Evolutionary conservation across 140 eudicot genomes (phyloP).

Genomic region (Flaveria floridana): DNA sequence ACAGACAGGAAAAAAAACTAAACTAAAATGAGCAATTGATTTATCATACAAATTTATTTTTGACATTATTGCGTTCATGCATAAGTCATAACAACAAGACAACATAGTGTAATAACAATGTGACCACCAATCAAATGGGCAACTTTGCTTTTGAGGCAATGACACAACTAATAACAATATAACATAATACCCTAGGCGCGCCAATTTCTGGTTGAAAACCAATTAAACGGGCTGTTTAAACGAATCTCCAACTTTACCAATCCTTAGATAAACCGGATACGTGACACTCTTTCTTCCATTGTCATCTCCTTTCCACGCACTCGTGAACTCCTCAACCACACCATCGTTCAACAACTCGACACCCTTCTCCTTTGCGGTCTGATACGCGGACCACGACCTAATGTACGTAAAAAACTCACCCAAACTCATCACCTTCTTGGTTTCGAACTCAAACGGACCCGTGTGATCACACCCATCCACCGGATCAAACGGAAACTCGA

Average conservation of each 20-base stretch:
- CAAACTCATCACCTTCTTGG: constrained; percentile 53
- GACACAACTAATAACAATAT: no score
- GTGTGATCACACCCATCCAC: constrained; percentile 69
- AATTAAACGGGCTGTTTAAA: background rate
- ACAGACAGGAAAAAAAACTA: no score
- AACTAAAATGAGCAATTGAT: no score
- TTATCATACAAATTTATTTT: no score
- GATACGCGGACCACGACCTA: constrained; percentile 82
- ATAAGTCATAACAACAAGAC: no score
- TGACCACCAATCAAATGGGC: background rate
- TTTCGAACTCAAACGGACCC: constrained; percentile 69
- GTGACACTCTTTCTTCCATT: constrained; percentile 37
- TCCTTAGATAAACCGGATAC: constrained; percentile 68
- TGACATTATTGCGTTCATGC: no score
- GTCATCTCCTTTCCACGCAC: constrained; percentile 63
- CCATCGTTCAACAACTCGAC: constrained; percentile 61
- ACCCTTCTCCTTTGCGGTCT: constrained; percentile 65
- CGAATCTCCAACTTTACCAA: constrained; percentile 56
- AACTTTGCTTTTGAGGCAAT: no score
- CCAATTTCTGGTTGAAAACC: constrained; percentile 59
- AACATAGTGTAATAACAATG: no score
- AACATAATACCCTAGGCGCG: constrained; percentile 45
- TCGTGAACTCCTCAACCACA: constrained; percentile 45
- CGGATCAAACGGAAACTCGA: constrained; percentile 71
- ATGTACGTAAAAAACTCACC: constrained; percentile 44